Conservation (phyloP, 371 early-diverging fungal species). For the Rhizopus delemar region DNA sequence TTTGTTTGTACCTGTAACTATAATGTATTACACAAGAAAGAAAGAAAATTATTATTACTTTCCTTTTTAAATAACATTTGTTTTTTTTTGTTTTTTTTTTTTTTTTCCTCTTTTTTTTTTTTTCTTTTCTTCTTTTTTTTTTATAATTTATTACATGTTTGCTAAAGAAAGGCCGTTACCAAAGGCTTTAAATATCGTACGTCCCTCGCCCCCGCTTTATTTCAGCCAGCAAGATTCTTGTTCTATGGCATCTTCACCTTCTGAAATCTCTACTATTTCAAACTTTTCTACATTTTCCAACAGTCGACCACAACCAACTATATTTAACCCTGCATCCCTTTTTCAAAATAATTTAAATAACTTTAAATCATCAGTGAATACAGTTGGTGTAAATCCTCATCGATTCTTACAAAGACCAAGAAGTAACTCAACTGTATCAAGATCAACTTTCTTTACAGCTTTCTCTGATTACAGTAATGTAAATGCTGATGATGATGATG, state of each 20-base stretch:
- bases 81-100: background rate
- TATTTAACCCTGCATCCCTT: constrained; percentile 21
- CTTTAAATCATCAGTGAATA: constrained; percentile 13
- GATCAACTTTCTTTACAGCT: constrained; percentile 22
- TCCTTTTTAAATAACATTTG: background rate
- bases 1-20: background rate
- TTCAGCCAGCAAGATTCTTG: constrained; percentile 19
- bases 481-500: background rate
- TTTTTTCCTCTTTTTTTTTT: constrained; percentile 4
- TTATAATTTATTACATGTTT: constrained; percentile 18
- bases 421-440: constrained; percentile 33
- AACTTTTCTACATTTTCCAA: constrained; percentile 17
- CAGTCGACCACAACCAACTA: constrained; percentile 23
- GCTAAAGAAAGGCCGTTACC: constrained; percentile 27
- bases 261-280: constrained; percentile 28
- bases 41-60: background rate
- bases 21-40: background rate
- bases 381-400: constrained; percentile 30
- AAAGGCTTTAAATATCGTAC: constrained; percentile 39
- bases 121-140: constrained; percentile 11
- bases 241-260: constrained; percentile 27
- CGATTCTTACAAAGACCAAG: constrained; percentile 31
- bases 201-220: constrained; percentile 27
- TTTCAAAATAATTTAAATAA: constrained; percentile 25
- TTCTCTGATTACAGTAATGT: constrained; percentile 3